Base-by-base conservation (phyloP, 2,329 filamentous ascomycete species). In the Drechmeria coniospora region DNA sequence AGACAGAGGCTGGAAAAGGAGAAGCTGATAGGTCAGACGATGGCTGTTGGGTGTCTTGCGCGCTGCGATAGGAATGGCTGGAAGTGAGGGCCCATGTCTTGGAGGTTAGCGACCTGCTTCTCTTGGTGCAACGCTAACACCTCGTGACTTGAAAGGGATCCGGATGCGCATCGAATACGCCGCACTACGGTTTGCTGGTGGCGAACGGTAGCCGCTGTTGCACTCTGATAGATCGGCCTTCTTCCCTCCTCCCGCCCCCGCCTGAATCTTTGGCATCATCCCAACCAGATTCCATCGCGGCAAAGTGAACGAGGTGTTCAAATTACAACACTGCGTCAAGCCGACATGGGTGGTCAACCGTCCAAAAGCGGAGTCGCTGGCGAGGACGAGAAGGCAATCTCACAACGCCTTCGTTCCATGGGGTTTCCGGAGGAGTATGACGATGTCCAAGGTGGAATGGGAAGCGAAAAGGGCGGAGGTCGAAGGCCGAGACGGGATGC, bases 371-470 rank as follows among this genome's bases (percentile, higher is more conserved):
- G 43, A 12, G 33, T 38, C 4, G 39, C 49, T 13, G 37, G 37
- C 19, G 33, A 39, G 4, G 45, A 53, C 21, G 58, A 64, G 36
- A 63, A 59, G 45, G 58, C 55, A 8, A 42, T 62, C 21, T 40
- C 59, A 12, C 55, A 62, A 34, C 54, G 55, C 12, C 49, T 66
- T 8, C 50, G 49, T 29, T 47, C 47, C 21, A 50, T 71, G 25
- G 59, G 20, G 6, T 9, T 11, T 11, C 9, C 65, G 23, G 60
- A 63, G 21, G 65, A 68, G 26, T 72, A 64, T 32, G 49, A 70
- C 17, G 54, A 66, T 33, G 49, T 73, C n/a, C 49, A 50, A 28
- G 57, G 39, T 15, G 29, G 21, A 15, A 22, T 16, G 8, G 11
- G n/a, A 4, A 23, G 27, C 9, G 46, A 48, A 26, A 50, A 50